Conservation (phyloP, 1,284 basidiomycete species). For the Rhizoctonia solani region DNA sequence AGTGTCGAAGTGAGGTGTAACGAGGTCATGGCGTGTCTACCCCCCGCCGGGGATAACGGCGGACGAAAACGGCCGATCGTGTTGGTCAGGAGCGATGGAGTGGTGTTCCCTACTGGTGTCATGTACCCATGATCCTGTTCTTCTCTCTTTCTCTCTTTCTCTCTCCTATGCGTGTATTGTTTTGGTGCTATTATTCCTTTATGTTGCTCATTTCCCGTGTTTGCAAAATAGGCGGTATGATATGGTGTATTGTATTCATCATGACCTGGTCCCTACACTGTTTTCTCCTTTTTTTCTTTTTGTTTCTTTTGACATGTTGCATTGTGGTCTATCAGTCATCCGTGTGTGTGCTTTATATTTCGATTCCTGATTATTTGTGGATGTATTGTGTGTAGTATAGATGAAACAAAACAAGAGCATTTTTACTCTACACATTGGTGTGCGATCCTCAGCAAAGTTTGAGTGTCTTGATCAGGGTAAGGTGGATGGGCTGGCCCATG, state of each 20-base stretch:
- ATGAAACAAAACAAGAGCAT: neutral
- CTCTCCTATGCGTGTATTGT: slow-evolving; percentile 12
- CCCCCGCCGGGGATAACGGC: slow-evolving; percentile 54
- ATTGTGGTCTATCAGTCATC: too few species aligned
- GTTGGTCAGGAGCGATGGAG: slow-evolving; percentile 84
- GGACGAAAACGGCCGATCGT: slow-evolving; percentile 75
- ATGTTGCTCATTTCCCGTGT: neutral
- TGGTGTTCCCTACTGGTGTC: slow-evolving; percentile 87
- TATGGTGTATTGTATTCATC: too few species aligned
- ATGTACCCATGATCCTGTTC: slow-evolving; percentile 67
- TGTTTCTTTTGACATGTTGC: too few species aligned
- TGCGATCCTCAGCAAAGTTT: too few species aligned
- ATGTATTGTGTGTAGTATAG: neutral
- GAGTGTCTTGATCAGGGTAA: too few species aligned
- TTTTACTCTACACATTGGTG: neutral
- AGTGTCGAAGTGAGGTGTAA: slow-evolving; percentile 88
- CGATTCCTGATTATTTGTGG: too few species aligned
- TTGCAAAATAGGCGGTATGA: neutral
- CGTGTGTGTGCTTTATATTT: too few species aligned
- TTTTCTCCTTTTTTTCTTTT: too few species aligned
- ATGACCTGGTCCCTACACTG: too few species aligned
- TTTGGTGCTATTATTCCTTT: slow-evolving; percentile 26
- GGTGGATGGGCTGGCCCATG: too few species aligned
- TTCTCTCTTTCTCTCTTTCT: neutral
- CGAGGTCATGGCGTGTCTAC: slow-evolving; percentile 62